Evolutionary conservation across 2,329 filamentous ascomycete genomes (phyloP), one percentile per base, ranked within the genome.

Genomic region (Cryphonectria naterciae): DNA sequence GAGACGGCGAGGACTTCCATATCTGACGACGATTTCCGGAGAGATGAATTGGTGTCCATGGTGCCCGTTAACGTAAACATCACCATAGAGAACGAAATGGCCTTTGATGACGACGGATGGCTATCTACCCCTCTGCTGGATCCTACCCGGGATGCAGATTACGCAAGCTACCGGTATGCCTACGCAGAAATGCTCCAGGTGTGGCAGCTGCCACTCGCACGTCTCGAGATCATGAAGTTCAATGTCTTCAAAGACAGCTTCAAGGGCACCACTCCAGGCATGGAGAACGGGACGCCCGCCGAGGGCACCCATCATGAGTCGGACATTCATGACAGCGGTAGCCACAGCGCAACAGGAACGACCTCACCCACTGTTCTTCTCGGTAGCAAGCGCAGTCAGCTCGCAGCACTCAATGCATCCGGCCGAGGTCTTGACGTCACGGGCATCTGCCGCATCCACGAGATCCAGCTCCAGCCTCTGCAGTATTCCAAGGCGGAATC

Each of bases 171-270:
- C 76, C 87, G 90, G 49, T 87, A 88, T 72, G 85, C 86, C 0
- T 92, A 92, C 75, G 89, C 90, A n/a, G 89, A 91, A 78, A 85
- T 92, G 79, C 83, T 92, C 4, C 89, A 90, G 74, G 87, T 89
- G 80, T 92, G 90, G 90, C 83, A 85, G 2, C 85, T 89, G 69
- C 89, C 89, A 0, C 80, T 92, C 5, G 85, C 88, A 43, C 84
- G 89, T 25, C 84, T 92, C 1, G 90, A 92, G 77, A 86, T 92
- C 39, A 84, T 92, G 80, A 92, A 92, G 76, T 92, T 92, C 76
- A 91, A 91, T 73, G 85, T 88, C 4, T 81, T 92, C 54, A 86
- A 86, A 68, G 83, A 85, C 64, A 73, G 64, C 35, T 76, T 73
- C 19, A 75, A 74, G 25, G 71, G 46, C 19, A 49, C 67, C 56